phyloP scores from a whole-genome alignment of 2,329 filamentous ascomycete genomes.

The Tetracladium maxilliforme region DNA sequence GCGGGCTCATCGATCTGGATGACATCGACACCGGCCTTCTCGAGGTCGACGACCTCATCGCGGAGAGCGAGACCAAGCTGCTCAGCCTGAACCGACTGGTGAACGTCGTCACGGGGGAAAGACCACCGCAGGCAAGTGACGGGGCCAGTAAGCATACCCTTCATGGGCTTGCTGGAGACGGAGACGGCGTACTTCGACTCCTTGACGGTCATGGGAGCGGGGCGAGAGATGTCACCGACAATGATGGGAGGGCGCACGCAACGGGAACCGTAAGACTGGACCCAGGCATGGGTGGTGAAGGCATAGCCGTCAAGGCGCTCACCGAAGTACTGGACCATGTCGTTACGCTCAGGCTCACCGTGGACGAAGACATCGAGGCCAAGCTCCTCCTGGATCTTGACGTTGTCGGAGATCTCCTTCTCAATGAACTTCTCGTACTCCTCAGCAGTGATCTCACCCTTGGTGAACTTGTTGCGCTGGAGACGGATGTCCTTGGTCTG shows the following conservation, averaged over 20 bases:
- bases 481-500: constrained; percentile 98
- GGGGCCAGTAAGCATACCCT: constrained; percentile 99
- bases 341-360: constrained; percentile 98
- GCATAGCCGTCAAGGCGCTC: constrained; percentile 93
- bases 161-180: constrained; percentile 98
- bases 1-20: constrained; percentile 99
- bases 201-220: constrained; percentile 97
- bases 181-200: constrained; percentile 98
- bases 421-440: constrained; percentile 99
- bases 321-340: constrained; percentile 99
- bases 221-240: constrained; percentile 95
- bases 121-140: constrained; percentile 99
- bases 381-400: constrained; percentile 97
- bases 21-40: constrained; percentile 90
- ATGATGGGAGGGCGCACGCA: constrained; percentile 98
- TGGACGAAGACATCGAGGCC: constrained; percentile 94
- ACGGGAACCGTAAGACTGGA: constrained; percentile 95
- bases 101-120: constrained; percentile 98
- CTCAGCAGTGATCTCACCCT: constrained; percentile 83
- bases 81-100: constrained; percentile 97
- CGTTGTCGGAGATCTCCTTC: constrained; percentile 90
- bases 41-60: constrained; percentile 95
- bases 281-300: constrained; percentile 99
- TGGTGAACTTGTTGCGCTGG: constrained; percentile 96
- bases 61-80: constrained; percentile 97